Conservation (phyloP, 2,329 filamentous ascomycete genomes). For the Fusarium keratoplasticum region DNA sequence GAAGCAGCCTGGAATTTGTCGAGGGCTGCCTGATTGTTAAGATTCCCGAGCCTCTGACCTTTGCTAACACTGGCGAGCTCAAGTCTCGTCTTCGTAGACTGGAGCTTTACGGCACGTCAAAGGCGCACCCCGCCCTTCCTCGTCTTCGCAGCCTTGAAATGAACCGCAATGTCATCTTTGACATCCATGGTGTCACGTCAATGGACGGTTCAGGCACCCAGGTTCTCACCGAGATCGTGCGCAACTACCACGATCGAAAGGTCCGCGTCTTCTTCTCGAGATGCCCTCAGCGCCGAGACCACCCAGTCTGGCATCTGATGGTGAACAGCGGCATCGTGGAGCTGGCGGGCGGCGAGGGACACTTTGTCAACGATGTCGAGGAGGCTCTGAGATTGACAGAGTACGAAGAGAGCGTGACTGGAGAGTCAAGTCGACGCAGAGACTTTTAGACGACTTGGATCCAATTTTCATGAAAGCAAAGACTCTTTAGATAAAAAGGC, state of each 20-base stretch:
- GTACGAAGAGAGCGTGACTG: conserved; percentile 65
- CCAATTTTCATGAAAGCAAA: background rate
- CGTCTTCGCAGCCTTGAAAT: conserved; percentile 80
- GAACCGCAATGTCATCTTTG: conserved; percentile 94
- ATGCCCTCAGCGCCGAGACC: conserved; percentile 58
- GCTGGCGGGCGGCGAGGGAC: conserved; percentile 78
- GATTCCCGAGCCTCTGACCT: conserved; percentile 95
- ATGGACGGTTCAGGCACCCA: conserved; percentile 95
- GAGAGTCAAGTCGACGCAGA: conserved; percentile 35
- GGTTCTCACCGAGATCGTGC: conserved; percentile 90
- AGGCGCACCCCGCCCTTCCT: conserved; percentile 88
- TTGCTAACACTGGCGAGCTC: conserved; percentile 94
- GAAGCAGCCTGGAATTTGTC: conserved; percentile 83
- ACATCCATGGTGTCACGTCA: conserved; percentile 96
- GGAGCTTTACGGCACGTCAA: conserved; percentile 88
- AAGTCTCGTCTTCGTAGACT: conserved; percentile 85
- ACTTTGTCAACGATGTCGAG: conserved; percentile 86
- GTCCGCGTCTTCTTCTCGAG: conserved; percentile 82
- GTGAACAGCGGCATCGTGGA: conserved; percentile 86
- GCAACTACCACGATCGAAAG: conserved; percentile 79
- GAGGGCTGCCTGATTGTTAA: conserved; percentile 96
- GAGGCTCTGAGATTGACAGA: conserved; percentile 87
- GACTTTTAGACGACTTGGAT: conserved; percentile 4
- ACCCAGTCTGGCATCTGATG: conserved; percentile 78
- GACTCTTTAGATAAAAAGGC: background rate